phyloP scores from a whole-genome alignment of 2,329 filamentous ascomycete species.

The Epichloe typhina region DNA sequence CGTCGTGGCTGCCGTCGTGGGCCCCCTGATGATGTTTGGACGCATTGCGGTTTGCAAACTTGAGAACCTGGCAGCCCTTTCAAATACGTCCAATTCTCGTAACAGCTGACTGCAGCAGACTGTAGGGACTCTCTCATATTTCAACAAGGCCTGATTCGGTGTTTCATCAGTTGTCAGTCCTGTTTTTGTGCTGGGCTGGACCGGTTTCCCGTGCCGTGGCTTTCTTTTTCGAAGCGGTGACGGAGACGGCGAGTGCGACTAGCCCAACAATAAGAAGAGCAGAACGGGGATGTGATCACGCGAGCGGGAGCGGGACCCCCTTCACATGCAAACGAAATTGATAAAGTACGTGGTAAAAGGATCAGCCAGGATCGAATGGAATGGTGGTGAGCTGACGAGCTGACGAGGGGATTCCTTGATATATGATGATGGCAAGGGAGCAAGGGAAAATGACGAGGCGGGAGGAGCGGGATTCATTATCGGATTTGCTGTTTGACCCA shows the following conservation, averaged over 20 bases:
- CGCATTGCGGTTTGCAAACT: slow-evolving; percentile 1
- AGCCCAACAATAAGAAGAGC: background rate
- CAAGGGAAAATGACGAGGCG: no score
- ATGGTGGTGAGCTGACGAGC: no score
- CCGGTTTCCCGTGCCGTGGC: no score
- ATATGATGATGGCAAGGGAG: no score
- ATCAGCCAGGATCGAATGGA: no score
- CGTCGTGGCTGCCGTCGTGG: background rate
- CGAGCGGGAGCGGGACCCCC: background rate
- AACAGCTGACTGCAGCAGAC: background rate
- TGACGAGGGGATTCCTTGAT: no score
- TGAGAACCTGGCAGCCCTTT: background rate
- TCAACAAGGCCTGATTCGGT: background rate
- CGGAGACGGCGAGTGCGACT: background rate
- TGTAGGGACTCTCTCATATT: slow-evolving; percentile 7
- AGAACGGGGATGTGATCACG: no score
- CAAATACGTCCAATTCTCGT: slow-evolving; percentile 3
- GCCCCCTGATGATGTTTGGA: background rate
- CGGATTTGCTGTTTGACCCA: no score
- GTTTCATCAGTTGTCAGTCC: no score
- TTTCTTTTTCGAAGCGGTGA: background rate
- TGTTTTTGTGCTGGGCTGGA: background rate
- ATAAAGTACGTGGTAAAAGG: background rate
- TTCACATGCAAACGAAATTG: background rate
- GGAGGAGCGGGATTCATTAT: no score